phyloP scores from a whole-genome alignment of 768 basidiomycete species.

The Fibroporia radiculosa region DNA sequence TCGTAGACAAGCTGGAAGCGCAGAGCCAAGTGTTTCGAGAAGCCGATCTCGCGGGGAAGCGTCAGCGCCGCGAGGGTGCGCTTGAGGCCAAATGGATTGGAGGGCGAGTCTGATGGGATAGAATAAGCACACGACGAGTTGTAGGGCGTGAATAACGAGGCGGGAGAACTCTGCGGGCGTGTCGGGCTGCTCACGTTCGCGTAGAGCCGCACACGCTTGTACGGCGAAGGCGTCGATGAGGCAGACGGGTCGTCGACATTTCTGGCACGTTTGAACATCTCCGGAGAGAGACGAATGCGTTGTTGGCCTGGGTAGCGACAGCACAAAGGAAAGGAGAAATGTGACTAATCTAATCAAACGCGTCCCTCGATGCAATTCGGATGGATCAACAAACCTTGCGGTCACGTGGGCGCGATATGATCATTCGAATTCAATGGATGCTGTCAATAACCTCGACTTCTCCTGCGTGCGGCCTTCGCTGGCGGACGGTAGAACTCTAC shows the following conservation, averaged over 20 bases:
- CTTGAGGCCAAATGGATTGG: conserved; percentile 61
- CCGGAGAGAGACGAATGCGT: too few relatives aligned
- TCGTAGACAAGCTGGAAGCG: conserved; percentile 51
- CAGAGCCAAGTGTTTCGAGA: conserved; percentile 53
- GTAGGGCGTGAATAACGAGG: conserved; percentile 12
- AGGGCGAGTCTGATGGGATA: conserved; percentile 57
- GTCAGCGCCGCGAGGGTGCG: conserved; percentile 27
- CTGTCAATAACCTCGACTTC: too few relatives aligned
- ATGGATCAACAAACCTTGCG: too few relatives aligned
- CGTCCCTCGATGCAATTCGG: too few relatives aligned
- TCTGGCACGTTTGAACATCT: conserved; percentile 24
- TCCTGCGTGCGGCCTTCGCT: too few relatives aligned
- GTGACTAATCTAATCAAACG: too few relatives aligned
- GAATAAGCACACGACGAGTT: conserved; percentile 22
- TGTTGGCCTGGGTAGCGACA: too few relatives aligned
- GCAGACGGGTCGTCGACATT: conserved; percentile 19
- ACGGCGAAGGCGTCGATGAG: conserved; percentile 16
- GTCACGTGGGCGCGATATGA: too few relatives aligned
- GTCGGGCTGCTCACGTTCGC: conserved; percentile 20
- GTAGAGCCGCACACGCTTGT: conserved; percentile 10
- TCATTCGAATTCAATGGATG: too few relatives aligned
- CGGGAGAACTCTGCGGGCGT: conserved; percentile 9
- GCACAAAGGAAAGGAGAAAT: too few relatives aligned
- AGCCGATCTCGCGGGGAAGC: conserved; percentile 37
- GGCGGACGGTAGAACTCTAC: too few relatives aligned